phyloP scores from a whole-genome alignment of 352 stramenopile genomes.

The Globisporangium perplexum region DNA sequence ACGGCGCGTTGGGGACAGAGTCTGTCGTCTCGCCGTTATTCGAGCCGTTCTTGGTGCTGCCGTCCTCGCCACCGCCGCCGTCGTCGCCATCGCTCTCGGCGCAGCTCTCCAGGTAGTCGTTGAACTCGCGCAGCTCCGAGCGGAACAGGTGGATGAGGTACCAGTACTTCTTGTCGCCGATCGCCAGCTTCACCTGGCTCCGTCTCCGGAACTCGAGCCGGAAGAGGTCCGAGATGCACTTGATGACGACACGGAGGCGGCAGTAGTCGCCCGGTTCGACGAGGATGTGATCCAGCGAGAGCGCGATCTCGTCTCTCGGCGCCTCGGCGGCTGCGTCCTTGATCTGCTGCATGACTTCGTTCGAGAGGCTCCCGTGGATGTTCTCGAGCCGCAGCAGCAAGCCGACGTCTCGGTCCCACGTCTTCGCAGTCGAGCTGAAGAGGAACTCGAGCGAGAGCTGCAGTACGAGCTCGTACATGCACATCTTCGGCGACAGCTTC shows the following conservation, averaged over 20 bases:
- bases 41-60: constrained; percentile 1
- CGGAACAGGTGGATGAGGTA: constrained; percentile 36
- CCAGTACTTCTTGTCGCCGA: constrained; percentile 52
- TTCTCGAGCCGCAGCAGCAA: constrained; percentile 44
- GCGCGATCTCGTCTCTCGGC: constrained; percentile 1
- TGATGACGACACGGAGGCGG: constrained; percentile 23
- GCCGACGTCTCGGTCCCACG: constrained; percentile 44
- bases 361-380: constrained; percentile 33
- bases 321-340: constrained; percentile 5
- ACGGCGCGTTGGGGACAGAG: background rate
- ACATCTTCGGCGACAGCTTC: constrained; percentile 17
- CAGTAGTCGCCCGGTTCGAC: constrained; percentile 14
- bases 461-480: constrained; percentile 33
- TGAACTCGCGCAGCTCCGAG: constrained; percentile 34
- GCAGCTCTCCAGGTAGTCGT: constrained; percentile 18
- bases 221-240: constrained; percentile 40
- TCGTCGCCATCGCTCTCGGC: constrained; percentile 1
- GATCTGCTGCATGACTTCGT: constrained; percentile 22
- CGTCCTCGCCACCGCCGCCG: constrained; percentile 8
- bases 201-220: constrained; percentile 44
- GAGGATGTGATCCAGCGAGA: constrained; percentile 4
- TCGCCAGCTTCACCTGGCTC: constrained; percentile 16
- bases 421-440: constrained; percentile 19
- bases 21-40: background rate
- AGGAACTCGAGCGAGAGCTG: constrained; percentile 38